These are phyloP conservation scores for Salix exigua DNA, from an alignment of 345 rosid genomes.

Conservation along the genomic window DNA sequence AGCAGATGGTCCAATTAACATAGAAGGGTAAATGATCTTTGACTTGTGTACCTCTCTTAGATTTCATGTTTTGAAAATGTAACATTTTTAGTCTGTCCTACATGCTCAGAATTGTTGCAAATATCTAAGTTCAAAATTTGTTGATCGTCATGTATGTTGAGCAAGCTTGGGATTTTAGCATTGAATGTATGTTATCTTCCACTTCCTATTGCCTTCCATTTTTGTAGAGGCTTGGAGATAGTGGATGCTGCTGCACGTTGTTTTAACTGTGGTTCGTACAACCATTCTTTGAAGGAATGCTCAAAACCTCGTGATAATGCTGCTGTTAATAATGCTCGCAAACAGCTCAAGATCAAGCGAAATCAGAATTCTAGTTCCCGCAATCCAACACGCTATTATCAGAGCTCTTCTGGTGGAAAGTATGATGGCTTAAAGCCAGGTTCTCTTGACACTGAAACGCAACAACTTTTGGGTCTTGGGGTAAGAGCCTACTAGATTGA, in stretches of 20 bases:
- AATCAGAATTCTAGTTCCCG: constrained; percentile 57
- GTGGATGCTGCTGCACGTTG: constrained; percentile 74
- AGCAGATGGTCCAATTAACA: constrained; percentile 54
- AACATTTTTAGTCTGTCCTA: background rate
- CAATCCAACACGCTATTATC: constrained; percentile 63
- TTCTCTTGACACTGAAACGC: constrained; percentile 70
- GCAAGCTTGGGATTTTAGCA: background rate
- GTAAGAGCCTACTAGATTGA: constrained; percentile 34
- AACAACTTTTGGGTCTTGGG: constrained; percentile 73
- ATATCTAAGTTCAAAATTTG: background rate
- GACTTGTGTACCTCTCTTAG: background rate
- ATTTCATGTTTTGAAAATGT: background rate
- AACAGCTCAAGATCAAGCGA: constrained; percentile 61
- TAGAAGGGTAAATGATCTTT: constrained; percentile 53
- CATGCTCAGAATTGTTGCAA: background rate
- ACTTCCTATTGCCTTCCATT: constrained; percentile 14
- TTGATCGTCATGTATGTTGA: background rate
- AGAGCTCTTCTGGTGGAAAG: constrained; percentile 62
- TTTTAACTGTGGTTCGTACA: constrained; percentile 90
- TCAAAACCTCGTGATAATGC: constrained; percentile 74
- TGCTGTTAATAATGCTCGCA: constrained; percentile 83
- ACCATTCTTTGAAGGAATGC: constrained; percentile 84
- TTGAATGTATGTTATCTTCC: background rate
- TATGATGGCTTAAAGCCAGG: constrained; percentile 91
- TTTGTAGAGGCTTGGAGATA: constrained; percentile 67